Conservation (phyloP, 306 rosid genomes). For the Leucaena leucocephala region DNA sequence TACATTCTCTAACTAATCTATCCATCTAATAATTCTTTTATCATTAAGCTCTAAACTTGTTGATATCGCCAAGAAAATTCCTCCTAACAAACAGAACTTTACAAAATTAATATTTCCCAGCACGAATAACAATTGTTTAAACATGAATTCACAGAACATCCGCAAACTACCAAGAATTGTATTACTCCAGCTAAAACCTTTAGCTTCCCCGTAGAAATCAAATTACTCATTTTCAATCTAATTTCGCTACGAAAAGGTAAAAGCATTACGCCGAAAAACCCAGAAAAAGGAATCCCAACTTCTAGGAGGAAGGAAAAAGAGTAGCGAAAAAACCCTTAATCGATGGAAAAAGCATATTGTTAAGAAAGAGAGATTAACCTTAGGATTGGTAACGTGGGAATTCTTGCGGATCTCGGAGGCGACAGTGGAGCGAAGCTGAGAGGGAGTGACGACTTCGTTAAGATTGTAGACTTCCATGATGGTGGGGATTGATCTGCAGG, state of each 20-base stretch:
- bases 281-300: background rate
- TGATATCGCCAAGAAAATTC: background rate
- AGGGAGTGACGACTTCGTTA: conserved; percentile 55
- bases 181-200: background rate
- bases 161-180: background rate
- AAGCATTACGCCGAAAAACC: background rate
- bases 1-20: background rate
- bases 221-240: too few relatives aligned
- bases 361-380: conserved; percentile 46
- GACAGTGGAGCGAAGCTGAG: conserved; percentile 81
- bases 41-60: background rate
- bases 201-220: too few relatives aligned
- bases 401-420: conserved; percentile 77
- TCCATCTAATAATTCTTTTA: background rate
- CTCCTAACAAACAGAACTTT: too few relatives aligned
- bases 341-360: background rate
- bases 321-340: background rate
- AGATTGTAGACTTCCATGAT: conserved; percentile 87
- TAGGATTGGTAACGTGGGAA: conserved; percentile 64
- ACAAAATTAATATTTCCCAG: background rate
- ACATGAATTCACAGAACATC: background rate
- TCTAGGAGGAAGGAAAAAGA: background rate
- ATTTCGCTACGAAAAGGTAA: background rate
- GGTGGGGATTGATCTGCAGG: conserved; percentile 79
- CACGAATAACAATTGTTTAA: background rate